phyloP scores from a whole-genome alignment of 1,139 yeast genomes.

The Candida frijolesensis region DNA sequence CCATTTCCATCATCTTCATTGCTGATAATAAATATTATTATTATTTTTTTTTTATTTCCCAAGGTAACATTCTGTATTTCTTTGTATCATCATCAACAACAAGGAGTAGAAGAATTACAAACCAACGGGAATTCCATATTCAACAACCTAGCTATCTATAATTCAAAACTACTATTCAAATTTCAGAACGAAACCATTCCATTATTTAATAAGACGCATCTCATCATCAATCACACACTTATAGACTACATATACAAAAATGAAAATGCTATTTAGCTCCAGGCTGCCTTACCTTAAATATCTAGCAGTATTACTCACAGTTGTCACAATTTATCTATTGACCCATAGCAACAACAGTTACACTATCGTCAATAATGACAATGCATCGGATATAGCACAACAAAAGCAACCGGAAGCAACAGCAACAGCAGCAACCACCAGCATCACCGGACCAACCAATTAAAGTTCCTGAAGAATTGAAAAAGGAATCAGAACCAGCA shows the following conservation, averaged over 20 bases:
- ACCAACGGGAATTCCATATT: too few species aligned
- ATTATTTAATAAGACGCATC: too few species aligned
- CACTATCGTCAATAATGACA: background rate
- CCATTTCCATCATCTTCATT: too few species aligned
- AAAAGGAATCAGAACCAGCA: conserved; percentile 4
- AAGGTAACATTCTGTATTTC: too few species aligned
- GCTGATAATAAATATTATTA: too few species aligned
- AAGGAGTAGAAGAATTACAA: too few species aligned
- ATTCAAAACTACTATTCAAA: too few species aligned
- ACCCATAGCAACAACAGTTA: conserved; percentile 7
- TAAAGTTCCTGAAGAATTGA: conserved; percentile 10
- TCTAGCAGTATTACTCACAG: conserved; percentile 12
- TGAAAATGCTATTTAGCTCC: conserved; percentile 2
- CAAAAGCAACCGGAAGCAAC: background rate
- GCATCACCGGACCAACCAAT: conserved; percentile 1
- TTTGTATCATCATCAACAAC: too few species aligned
- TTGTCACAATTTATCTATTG: conserved; percentile 11
- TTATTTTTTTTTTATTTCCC: too few species aligned
- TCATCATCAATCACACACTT: too few species aligned
- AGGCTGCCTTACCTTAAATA: conserved; percentile 15
- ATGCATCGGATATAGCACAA: background rate
- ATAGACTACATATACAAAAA: background rate
- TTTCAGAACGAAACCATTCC: too few species aligned
- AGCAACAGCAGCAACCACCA: conserved; percentile 5
- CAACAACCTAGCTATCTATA: too few species aligned